Percentiles rank a stretch among this genome's conserved stretches.
These are phyloP conservation scores for Leccinum ochraceum DNA, from an alignment of 768 basidiomycete species.

Conservation along the genomic window DNA sequence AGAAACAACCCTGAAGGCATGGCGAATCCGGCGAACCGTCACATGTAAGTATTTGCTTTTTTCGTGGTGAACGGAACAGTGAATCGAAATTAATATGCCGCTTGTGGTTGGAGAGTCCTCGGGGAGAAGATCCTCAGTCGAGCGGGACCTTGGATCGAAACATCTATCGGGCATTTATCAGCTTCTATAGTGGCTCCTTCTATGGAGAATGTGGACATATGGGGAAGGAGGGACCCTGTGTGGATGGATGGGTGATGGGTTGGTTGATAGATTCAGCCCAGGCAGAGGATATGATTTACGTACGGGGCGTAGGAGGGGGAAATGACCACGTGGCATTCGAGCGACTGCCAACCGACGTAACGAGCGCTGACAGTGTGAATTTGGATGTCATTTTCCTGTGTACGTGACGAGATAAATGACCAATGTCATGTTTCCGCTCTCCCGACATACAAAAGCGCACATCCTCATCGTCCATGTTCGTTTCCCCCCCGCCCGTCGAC, in stretches of 20 bases:
- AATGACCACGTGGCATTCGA: constrained; percentile 28
- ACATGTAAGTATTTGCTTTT: constrained; percentile 3
- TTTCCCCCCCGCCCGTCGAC: constrained; percentile 4
- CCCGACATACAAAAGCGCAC: constrained; percentile 27
- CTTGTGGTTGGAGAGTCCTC: constrained; percentile 19
- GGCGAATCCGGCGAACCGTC: constrained; percentile 16
- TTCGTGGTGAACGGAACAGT: constrained; percentile 7
- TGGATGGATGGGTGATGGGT: constrained; percentile 4
- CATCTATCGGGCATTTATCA: constrained; percentile 22
- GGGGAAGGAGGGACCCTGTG: constrained; percentile 11
- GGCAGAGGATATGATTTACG: constrained; percentile 8
- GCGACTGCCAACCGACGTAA: constrained; percentile 18
- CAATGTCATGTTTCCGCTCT: constrained; percentile 14
- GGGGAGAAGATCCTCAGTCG: constrained; percentile 25
- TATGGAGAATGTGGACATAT: not conserved
- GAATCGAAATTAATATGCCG: constrained; percentile 9
- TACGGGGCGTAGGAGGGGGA: constrained; percentile 1
- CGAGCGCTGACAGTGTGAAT: constrained; percentile 33
- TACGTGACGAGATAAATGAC: constrained; percentile 30
- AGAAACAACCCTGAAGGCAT: constrained; percentile 16
- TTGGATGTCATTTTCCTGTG: constrained; percentile 28
- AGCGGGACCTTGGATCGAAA: constrained; percentile 19
- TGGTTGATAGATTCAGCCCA: constrained; percentile 5
- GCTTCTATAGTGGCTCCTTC: constrained; percentile 18
- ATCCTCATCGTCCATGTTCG: constrained; percentile 1